These are phyloP conservation scores for Microdochium bolleyi DNA, from an alignment of 2,329 filamentous ascomycete species.

Conservation along the genomic window DNA sequence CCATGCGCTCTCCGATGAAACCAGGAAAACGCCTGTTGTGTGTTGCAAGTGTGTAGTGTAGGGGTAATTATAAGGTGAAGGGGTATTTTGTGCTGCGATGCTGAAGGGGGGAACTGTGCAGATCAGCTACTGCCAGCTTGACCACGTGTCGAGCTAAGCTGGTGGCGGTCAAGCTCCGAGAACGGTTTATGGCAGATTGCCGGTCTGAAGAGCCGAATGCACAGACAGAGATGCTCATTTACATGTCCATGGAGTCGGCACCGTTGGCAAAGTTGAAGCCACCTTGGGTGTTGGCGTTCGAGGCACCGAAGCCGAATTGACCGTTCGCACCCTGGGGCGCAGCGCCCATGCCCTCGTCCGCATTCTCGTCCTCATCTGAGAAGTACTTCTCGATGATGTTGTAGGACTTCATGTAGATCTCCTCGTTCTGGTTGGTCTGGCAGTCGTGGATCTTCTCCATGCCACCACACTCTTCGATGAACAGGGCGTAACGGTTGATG, in stretches of 20 bases:
- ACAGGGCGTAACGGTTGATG: slow-evolving; percentile 94
- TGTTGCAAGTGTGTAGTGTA: background rate
- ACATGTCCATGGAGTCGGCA: slow-evolving; percentile 60
- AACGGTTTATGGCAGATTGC: slow-evolving; percentile 3
- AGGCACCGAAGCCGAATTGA: slow-evolving; percentile 72
- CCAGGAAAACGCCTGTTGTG: slow-evolving; percentile 21
- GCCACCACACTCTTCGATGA: slow-evolving; percentile 96
- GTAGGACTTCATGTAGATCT: slow-evolving; percentile 99
- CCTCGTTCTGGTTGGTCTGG: slow-evolving; percentile 99
- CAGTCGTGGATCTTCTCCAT: slow-evolving; percentile 99
- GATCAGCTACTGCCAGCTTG: background rate
- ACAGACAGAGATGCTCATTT: slow-evolving; percentile 15
- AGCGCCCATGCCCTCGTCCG: slow-evolving; percentile 68
- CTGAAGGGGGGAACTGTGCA: background rate
- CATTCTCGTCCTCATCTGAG: slow-evolving; percentile 94
- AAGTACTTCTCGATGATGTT: slow-evolving; percentile 99
- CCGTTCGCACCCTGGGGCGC: slow-evolving; percentile 62
- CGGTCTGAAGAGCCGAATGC: slow-evolving; percentile 4
- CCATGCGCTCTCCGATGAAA: slow-evolving; percentile 19
- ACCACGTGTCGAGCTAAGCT: background rate
- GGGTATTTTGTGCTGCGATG: slow-evolving; percentile 1
- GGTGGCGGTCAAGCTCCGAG: slow-evolving; percentile 1
- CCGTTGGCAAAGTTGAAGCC: slow-evolving; percentile 90
- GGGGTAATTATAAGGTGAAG: slow-evolving; percentile 1
- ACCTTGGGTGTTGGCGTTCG: slow-evolving; percentile 57